Evolutionary conservation across 169 alveolate genomes (phyloP).

Genomic region (Cryptosporidium canis): DNA sequence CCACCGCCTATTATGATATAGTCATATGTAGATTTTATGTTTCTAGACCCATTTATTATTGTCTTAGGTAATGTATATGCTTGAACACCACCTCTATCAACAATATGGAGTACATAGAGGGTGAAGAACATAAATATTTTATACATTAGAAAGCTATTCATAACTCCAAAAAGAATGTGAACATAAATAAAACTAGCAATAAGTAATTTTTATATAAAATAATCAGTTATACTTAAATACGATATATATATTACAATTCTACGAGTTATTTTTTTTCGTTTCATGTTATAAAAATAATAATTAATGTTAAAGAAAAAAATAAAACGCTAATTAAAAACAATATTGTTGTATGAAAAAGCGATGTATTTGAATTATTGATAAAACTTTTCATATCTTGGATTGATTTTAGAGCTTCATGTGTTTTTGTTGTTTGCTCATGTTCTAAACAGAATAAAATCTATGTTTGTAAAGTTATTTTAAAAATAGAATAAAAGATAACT

Average conservation of each 20-base stretch:
- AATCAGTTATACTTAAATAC: not conserved
- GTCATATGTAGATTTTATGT: conserved; percentile 69
- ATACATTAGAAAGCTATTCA: not conserved
- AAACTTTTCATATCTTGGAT: conserved; percentile 18
- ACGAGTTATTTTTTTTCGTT: conserved; percentile 16
- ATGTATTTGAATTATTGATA: not conserved
- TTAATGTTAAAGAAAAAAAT: conserved; percentile 8
- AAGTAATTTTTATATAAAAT: not conserved
- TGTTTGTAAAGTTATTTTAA: not conserved
- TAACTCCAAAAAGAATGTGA: not conserved
- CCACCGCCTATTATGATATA: conserved; percentile 80
- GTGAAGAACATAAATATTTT: not conserved
- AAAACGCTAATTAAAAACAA: conserved; percentile 8
- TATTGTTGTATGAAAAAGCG: not conserved
- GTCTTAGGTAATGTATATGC: not conserved
- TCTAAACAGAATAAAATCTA: conserved; percentile 34
- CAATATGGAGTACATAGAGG: not conserved
- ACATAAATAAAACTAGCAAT: not conserved
- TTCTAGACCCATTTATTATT: not conserved
- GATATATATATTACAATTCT: not conserved
- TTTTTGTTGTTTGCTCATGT: not conserved
- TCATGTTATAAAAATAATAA: conserved; percentile 15
- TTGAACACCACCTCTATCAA: not conserved
- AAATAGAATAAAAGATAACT: not conserved
- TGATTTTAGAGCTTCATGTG: conserved; percentile 30